phyloP scores from a whole-genome alignment of 192 early-diverging fungal genomes.

The Anaeromyces robustus region DNA sequence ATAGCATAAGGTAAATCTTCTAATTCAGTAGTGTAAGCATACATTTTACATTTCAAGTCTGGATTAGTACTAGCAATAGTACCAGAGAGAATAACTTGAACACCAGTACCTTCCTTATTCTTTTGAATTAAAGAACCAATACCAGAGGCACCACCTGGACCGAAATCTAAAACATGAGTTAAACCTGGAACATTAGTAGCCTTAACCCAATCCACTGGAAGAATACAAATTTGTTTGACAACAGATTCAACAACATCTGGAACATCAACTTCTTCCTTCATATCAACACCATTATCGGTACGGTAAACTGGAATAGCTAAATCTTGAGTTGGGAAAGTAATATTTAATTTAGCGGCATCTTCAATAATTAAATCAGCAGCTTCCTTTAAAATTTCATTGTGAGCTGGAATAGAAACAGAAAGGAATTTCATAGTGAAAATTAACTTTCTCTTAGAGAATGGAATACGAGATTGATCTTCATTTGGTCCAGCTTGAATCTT shows the following conservation, averaged over 20 bases:
- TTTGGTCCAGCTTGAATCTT: conserved; percentile 76
- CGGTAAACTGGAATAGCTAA: conserved; percentile 64
- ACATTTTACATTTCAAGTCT: conserved; percentile 54
- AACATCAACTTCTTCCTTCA: conserved; percentile 41
- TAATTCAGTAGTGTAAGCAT: conserved; percentile 60
- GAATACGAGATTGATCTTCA: conserved; percentile 77
- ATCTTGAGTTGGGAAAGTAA: conserved; percentile 44
- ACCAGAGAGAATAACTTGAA: conserved; percentile 52
- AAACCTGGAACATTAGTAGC: conserved; percentile 27
- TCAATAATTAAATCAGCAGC: conserved; percentile 45
- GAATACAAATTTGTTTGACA: conserved; percentile 51
- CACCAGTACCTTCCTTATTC: conserved; percentile 78
- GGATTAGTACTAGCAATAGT: conserved; percentile 39
- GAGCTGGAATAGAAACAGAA: conserved; percentile 83
- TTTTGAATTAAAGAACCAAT: conserved; percentile 69
- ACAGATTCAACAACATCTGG: conserved; percentile 15
- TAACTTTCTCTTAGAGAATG: conserved; percentile 75
- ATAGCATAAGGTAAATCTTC: conserved; percentile 50
- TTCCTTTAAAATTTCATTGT: conserved; percentile 56
- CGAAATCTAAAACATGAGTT: conserved; percentile 89
- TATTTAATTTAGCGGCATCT: conserved; percentile 47
- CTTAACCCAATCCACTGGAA: conserved; percentile 60
- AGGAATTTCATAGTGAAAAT: conserved; percentile 83
- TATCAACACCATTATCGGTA: conserved; percentile 45
- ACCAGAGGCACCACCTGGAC: conserved; percentile 66